Evolutionary conservation across 2,329 filamentous ascomycete species (phyloP).

Genomic region (Pseudogymnoascus sp.): DNA sequence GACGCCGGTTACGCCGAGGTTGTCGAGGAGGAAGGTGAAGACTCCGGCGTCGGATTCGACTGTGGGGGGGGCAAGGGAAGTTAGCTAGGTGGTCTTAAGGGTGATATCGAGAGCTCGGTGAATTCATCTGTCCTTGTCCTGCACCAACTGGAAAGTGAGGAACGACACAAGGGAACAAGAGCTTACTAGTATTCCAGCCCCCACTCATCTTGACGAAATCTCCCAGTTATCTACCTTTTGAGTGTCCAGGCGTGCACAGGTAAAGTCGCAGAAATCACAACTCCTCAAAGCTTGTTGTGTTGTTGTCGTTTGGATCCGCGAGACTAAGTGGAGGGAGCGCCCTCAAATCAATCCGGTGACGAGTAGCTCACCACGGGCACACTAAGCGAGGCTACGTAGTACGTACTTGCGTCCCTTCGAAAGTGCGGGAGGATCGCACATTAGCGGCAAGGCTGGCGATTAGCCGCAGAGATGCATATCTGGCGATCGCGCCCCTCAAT

Average conservation of each 20-base stretch:
- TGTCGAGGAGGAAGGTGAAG: slow-evolving; percentile 92
- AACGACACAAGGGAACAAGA: slow-evolving; percentile 11
- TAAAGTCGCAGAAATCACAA: neutral
- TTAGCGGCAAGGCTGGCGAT: neutral
- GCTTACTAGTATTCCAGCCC: slow-evolving; percentile 71
- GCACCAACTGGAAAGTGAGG: neutral
- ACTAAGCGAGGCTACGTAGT: neutral
- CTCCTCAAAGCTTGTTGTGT: neutral
- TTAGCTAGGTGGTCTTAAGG: neutral
- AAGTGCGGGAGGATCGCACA: neutral
- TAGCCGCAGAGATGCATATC: neutral
- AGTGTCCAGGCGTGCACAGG: neutral
- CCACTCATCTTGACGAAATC: slow-evolving; percentile 49
- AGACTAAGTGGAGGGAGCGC: neutral
- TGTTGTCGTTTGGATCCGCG: neutral
- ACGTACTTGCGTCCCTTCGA: neutral
- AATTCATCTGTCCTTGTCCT: slow-evolving; percentile 23
- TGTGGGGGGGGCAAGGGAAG: slow-evolving; percentile 6
- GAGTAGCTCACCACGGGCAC: neutral
- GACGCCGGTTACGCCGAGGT: slow-evolving; percentile 82
- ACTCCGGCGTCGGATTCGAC: slow-evolving; percentile 53
- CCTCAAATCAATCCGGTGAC: neutral
- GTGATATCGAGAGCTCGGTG: slow-evolving; percentile 24
- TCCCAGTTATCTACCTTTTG: neutral
- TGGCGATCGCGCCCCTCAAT: neutral